phyloP scores from a whole-genome alignment of 768 basidiomycete species.

The Phylloporus rhodoxanthus region DNA sequence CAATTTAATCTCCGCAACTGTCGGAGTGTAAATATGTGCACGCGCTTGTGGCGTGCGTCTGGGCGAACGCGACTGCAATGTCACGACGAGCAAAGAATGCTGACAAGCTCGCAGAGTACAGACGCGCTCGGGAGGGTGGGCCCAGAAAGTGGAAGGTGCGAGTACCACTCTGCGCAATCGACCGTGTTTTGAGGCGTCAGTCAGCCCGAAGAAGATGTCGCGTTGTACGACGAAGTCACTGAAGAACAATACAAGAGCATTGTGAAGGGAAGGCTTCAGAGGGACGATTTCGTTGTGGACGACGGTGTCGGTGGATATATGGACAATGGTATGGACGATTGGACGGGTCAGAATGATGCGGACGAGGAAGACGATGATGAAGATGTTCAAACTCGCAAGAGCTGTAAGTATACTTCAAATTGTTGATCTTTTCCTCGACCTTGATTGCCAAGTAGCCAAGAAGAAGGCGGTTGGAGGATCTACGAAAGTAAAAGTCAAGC shows the following conservation, averaged over 20 bases:
- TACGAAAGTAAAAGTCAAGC: slow-evolving; percentile 35
- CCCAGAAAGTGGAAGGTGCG: slow-evolving; percentile 53
- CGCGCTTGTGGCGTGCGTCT: slow-evolving; percentile 27
- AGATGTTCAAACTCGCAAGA: slow-evolving; percentile 32
- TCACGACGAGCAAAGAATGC: slow-evolving; percentile 22
- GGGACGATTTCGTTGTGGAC: slow-evolving; percentile 93
- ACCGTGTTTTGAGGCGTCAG: slow-evolving; percentile 22
- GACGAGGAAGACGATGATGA: slow-evolving; percentile 52
- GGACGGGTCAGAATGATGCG: slow-evolving; percentile 55
- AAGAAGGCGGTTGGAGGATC: slow-evolving; percentile 18
- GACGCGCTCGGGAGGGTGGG: slow-evolving; percentile 55
- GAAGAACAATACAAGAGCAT: slow-evolving; percentile 86
- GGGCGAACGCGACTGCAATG: slow-evolving; percentile 8
- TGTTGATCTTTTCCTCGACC: not conserved
- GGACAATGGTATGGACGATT: slow-evolving; percentile 97
- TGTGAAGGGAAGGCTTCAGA: slow-evolving; percentile 73
- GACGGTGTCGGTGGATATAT: slow-evolving; percentile 88
- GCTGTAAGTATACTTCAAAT: slow-evolving; percentile 28
- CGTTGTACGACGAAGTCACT: slow-evolving; percentile 83
- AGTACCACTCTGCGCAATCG: not conserved
- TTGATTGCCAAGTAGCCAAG: slow-evolving; percentile 22
- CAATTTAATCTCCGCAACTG: slow-evolving; percentile 10
- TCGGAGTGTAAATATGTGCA: slow-evolving; percentile 20
- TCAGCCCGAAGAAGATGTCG: slow-evolving; percentile 51
- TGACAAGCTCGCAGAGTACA: slow-evolving; percentile 55